Evolutionary conservation across 257 asterid species (phyloP), one percentile per base, ranked within the genome.

Genomic region (Linderniella brevidens): DNA sequence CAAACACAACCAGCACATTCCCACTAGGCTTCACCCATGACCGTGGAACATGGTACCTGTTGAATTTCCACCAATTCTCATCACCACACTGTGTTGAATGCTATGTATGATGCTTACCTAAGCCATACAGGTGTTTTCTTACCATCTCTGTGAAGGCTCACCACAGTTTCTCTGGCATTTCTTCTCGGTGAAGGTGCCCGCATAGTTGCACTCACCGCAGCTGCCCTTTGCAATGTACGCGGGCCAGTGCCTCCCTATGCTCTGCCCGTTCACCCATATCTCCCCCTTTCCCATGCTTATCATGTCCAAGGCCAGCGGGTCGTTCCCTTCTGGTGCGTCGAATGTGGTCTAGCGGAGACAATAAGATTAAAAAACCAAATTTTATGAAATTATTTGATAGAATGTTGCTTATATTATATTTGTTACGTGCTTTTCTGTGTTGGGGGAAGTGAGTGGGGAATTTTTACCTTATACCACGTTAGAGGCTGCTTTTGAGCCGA

Each of bases 61-160:
- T 8, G 15, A 19, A 46, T 13, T 46, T 18, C 5, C 6, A 44
- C 11, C 19, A 1, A 1, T 8, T 13, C 19, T 44, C 19, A 13
- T 11, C 14, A 13, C 4, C 14, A 13, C 8, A 13, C 6, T 48
- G 20, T 48, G 38, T 48, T 19, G 39, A 32, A 8, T 5, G 37
- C n/a, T 7, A 17, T 25, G 16, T n/a, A 13, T 8, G 3, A 20
- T 17, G 0, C 4, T 19, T 19, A 9, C 3, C 7, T 17, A 5
- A 11, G 38, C 35, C 15, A 9, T 5, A 20, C 13, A 2, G 4
- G 13, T 13, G 3, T 17, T 4, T 29, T 19, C 64, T 72, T 56
- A 83, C 95, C 96, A 90, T 90, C 83, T 82, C 49, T 90, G 96
- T 53, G 98, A 78, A 32, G 98, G 98, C 25, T 78, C 64, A 35